These are phyloP conservation scores for Aspergillus aculeatinus DNA, from an alignment of 2,329 filamentous ascomycete species.

Conservation along the genomic window DNA sequence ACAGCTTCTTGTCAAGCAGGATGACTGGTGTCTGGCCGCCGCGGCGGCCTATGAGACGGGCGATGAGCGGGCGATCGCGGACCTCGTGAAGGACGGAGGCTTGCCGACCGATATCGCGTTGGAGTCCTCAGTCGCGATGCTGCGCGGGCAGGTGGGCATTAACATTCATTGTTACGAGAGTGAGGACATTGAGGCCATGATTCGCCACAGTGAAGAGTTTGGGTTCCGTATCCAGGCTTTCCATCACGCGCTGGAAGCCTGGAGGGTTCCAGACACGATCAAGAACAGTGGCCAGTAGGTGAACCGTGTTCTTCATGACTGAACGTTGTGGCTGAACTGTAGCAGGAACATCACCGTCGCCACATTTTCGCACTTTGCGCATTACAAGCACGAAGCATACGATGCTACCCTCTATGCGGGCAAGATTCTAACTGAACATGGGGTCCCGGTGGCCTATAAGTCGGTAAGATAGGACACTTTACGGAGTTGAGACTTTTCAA, in stretches of 20 bases:
- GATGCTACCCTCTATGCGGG: not conserved
- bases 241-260: not conserved
- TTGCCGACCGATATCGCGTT: not conserved
- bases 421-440: not conserved
- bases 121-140: not conserved
- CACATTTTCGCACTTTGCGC: not conserved
- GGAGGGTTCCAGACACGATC: not conserved
- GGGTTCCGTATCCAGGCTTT: conserved; percentile 1
- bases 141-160: not conserved
- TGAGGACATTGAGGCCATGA: not conserved
- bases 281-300: not conserved
- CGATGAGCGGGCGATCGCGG: not conserved
- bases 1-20: not conserved
- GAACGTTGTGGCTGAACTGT: not conserved
- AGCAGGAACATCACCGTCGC: conserved; percentile 1
- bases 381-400: not conserved
- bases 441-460: not conserved
- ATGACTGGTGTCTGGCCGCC: not conserved
- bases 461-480: not conserved
- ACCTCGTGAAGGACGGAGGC: not conserved
- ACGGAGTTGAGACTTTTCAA: too few species aligned
- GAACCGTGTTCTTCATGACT: too few species aligned
- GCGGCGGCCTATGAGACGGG: not conserved
- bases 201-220: not conserved
- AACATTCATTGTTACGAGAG: conserved; percentile 2